phyloP scores from a whole-genome alignment of 2,329 filamentous ascomycete species.

The Claviceps capensis region DNA sequence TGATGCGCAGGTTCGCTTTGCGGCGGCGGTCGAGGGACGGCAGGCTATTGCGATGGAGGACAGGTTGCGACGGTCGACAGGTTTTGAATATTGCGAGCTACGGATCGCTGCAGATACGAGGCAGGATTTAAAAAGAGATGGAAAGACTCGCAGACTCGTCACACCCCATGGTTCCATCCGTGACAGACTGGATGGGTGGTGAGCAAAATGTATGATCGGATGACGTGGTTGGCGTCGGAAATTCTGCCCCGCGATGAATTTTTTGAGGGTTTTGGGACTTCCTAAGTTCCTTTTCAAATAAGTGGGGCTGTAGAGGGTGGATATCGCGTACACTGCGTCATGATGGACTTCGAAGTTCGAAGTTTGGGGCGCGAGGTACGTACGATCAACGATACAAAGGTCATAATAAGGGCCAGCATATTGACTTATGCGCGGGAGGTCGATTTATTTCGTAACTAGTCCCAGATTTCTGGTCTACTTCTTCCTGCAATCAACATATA shows the following conservation, averaged over 20 bases:
- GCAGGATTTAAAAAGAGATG: not conserved
- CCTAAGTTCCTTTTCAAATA: too few species aligned
- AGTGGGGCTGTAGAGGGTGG: too few species aligned
- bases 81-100: not conserved
- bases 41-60: not conserved
- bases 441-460: too few species aligned
- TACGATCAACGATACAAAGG: too few species aligned
- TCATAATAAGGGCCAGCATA: too few species aligned
- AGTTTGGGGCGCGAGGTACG: too few species aligned
- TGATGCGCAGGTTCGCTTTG: not conserved
- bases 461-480: too few species aligned
- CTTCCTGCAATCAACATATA: too few species aligned
- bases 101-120: not conserved
- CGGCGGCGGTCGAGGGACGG: not conserved
- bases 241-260: not conserved
- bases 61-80: not conserved
- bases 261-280: not conserved
- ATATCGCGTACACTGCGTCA: too few species aligned
- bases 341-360: too few species aligned
- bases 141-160: conserved; percentile 1
- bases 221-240: not conserved
- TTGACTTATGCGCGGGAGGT: too few species aligned
- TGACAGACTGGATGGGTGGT: not conserved
- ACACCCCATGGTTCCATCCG: conserved; percentile 6
- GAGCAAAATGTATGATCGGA: not conserved